Base-by-base conservation (phyloP, 1,284 basidiomycete genomes). In the Malassezia slooffiae region DNA sequence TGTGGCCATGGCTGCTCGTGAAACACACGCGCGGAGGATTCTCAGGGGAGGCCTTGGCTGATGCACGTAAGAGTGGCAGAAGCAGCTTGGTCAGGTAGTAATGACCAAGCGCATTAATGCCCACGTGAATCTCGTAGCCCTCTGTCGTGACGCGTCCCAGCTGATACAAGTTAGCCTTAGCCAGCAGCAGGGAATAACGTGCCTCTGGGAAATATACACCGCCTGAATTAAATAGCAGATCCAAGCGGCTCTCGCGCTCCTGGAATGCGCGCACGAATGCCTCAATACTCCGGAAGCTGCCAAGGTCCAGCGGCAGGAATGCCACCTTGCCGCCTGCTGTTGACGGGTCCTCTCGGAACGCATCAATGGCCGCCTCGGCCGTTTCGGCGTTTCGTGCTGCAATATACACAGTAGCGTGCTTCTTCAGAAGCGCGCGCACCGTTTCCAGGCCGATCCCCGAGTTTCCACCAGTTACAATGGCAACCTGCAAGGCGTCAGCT, bases 361-460 rank as follows among this genome's bases (percentile, higher is more conserved):
- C 22, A 12, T 11, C 36, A 17, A 56, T 22, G 5, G 44, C 47
- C n/a, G 38, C 43, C n/a, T 34, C 32, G 1, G 38, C 48, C 20
- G 29, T 36, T 7, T 33, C 43, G 13, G 39, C 41, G 17, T 32
- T 38, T 3, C 48, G 37, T 27, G 47, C 28, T 1, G 39, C 41
- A 8, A 62, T 47, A 22, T 59, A 63, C 3, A 65, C 62, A 13
- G 48, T 54, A 6, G 55, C 52, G 4, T 50, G 50, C 8, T 55
- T 54, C 5, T 42, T 38, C 13, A 57, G 28, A 17, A 65, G 52
- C 22, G 57, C 52, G 0, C 47, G 52, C 1, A 56, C 39, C 2
- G 54, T 60, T 31, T 61, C 58, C 30, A 52, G 54, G 3, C 62
- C 60, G 13, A 62, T 60, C 0, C 62, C 62, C 9, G 55, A 51